Base-by-base conservation (phyloP, 768 basidiomycete genomes). In the Suillus fuscotomentosus region DNA sequence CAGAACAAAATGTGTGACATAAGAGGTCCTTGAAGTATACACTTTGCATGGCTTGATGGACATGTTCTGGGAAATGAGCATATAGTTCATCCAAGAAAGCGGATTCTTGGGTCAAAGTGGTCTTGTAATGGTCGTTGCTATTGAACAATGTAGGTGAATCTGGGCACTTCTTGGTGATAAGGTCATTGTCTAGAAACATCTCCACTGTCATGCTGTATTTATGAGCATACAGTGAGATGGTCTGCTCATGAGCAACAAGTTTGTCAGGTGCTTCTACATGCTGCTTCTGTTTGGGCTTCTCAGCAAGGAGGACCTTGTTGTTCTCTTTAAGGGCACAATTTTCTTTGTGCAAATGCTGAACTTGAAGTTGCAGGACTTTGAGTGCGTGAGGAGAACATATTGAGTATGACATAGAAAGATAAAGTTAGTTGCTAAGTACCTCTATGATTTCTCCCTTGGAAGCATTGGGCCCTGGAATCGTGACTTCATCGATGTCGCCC, bases 21-120 rank as follows among this genome's bases (percentile, higher is more conserved):
- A 62, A n/a, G 8, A 62, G 31, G 7, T 62, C 50, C 31, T 48
- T 31, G 61, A 62, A 62, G 42, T 62, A 51, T 7, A n/a, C 22
- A 6, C 27, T 53, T 4, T 34, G 2, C 20, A 38, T 39, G 14
- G 53, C 24, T 31, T 6, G 9, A 53, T 53, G 61, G 17, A 62
- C 14, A 5, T 10, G 20, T 36, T 53, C 36, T 17, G 51, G 61
- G 38, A 62, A 51, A 31, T 51, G 45, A 15, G 5, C 2, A 39
- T 62, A 34, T 0, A 55, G 13, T 41, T 62, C 50, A 10, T 27
- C 48, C 14, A 62, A 41, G 6, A 62, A 14, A 9, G 50, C 36
- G 0, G 20, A 22, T 20, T 62, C 38, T 43, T 62, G 48, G 14
- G 61, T 51, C 1, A 9, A 10, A n/a, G 51, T 38, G 15, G 61